Base-by-base conservation (phyloP, 2,329 filamentous ascomycete species). In the Colletotrichum liaoningense region DNA sequence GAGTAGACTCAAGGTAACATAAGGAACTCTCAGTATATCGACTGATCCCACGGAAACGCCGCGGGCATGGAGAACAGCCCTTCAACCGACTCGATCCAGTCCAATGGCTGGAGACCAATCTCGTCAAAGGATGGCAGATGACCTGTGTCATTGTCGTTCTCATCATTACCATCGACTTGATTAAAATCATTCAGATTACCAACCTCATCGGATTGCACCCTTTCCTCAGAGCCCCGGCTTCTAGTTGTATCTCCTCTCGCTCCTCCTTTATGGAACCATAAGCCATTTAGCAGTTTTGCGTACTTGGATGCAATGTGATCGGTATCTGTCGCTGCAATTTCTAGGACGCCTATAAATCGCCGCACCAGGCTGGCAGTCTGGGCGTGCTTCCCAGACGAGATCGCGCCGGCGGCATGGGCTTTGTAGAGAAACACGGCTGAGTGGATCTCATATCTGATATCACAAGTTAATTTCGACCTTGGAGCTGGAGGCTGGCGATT, bases 361-460 rank as follows among this genome's bases (percentile, higher is more conserved):
- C 66, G 38, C 66, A 62, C 63, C 4, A 63, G 1, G 22, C 24
- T 30, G 11, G 66, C 46, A 1, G 56, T 68, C 19, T 68, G 66
- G 16, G 42, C 46, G 28, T 68, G 66, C 62, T 55, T 63, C 7
- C 22, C 57, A 1, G 57, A 68, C 22, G 66, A 68, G 1, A 68
- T 55, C 2, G 66, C 57, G 8, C 66, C 56, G 9, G 57, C 26
- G 5, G 66, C 66, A 1, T 68, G 66, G 16, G 66, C 66, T 46
- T 92, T 92, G 81, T 91, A 92, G 9, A 92, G 79, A 74, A 92
- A 92, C 3, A 92, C 90, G 0, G 90, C 89, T 0, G 88, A 89
- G 77, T 92, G 92, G 22, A 92, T 92, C 5, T 68, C 66, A 5
- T 63, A 63, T 22, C 66, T 68, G 26, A 42, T 19, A 16, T 42